A percentile compares a stretch with the other conserved stretches of the same genome.
These are phyloP conservation scores for Entomortierella parvispora DNA, from an alignment of 192 early-diverging fungal genomes.

Conservation along the genomic window DNA sequence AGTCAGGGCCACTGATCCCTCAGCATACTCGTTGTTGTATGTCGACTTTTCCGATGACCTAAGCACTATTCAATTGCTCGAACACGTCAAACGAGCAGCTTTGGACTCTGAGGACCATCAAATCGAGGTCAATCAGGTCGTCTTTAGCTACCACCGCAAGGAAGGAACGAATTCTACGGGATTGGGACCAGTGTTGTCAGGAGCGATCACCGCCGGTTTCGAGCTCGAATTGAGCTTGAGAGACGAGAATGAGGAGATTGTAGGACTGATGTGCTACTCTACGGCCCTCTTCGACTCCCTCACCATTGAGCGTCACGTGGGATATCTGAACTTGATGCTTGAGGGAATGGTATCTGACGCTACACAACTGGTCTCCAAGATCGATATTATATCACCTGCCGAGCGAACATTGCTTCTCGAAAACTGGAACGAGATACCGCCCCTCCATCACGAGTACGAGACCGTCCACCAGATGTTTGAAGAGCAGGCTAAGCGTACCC, in stretches of 20 bases:
- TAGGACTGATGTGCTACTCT: constrained; percentile 5
- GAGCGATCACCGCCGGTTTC: neutral
- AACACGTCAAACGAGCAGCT: constrained; percentile 6
- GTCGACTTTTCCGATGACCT: constrained; percentile 4
- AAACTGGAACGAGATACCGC: neutral
- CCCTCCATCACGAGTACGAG: neutral
- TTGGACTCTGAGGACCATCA: neutral
- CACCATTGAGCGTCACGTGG: constrained; percentile 18
- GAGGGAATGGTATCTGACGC: constrained; percentile 7
- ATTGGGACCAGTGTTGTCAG: too few relatives aligned
- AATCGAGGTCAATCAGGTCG: neutral
- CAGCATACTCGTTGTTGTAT: constrained; percentile 2
- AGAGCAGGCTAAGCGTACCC: constrained; percentile 3
- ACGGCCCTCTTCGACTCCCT: constrained; percentile 6
- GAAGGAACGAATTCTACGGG: neutral
- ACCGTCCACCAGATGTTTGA: constrained; percentile 11
- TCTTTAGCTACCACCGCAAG: neutral
- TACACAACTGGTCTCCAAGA: constrained; percentile 3
- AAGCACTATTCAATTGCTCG: constrained; percentile 16
- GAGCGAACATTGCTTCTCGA: constrained; percentile 6
- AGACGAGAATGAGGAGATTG: neutral
- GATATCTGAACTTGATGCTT: constrained; percentile 7
- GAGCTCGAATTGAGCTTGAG: constrained; percentile 11
- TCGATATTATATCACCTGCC: constrained; percentile 16
- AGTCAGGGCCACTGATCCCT: too few relatives aligned